Percentiles rank a stretch among this genome's conserved stretches.
phyloP scores from a whole-genome alignment of 164 flowering plant species.

The Kingdonia uniflora region DNA sequence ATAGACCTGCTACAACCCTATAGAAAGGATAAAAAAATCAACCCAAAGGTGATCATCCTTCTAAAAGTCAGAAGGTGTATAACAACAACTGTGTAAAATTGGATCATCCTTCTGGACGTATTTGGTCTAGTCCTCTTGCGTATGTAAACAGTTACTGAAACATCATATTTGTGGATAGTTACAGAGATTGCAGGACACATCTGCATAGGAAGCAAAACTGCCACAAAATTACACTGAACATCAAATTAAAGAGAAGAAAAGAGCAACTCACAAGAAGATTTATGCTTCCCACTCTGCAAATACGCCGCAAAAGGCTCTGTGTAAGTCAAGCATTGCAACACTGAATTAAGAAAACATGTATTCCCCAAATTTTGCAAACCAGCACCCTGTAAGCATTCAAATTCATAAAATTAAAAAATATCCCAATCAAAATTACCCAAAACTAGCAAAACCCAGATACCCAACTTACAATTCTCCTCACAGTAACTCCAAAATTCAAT shows the following conservation, averaged over 20 bases:
- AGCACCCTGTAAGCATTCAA: constrained; percentile 65
- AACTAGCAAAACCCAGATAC: not conserved
- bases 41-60: too few species aligned
- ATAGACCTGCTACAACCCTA: too few species aligned
- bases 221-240: not conserved
- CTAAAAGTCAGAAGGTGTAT: too few species aligned
- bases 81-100: too few species aligned
- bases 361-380: constrained; percentile 91
- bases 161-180: too few species aligned
- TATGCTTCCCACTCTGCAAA: constrained; percentile 87
- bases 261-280: constrained; percentile 67
- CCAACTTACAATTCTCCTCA: constrained; percentile 1
- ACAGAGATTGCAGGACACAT: too few species aligned
- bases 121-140: too few species aligned
- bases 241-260: not conserved
- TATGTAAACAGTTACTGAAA: too few species aligned
- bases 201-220: not conserved
- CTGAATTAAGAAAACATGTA: constrained; percentile 94
- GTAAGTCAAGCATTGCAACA: constrained; percentile 91
- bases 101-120: too few species aligned
- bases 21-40: too few species aligned
- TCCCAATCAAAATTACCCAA: too few species aligned
- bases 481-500: not conserved
- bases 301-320: constrained; percentile 95
- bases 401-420: not conserved